A percentile compares a stretch with the other conserved stretches of the same genome.
Conservation (phyloP, 495 filamentous ascomycete species). For the Penicillium canescens region DNA sequence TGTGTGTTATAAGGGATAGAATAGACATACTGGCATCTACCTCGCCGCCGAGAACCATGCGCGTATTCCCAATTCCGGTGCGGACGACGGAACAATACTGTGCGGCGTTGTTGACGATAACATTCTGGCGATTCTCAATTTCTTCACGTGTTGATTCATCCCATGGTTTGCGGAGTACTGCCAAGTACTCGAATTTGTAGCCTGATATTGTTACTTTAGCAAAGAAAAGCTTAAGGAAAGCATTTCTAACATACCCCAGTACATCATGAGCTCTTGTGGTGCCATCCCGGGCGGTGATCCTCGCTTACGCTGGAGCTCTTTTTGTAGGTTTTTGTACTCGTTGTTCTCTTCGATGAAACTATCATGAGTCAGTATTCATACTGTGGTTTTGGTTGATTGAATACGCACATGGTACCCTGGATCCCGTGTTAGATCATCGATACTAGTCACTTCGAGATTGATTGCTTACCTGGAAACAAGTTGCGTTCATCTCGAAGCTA, state of each 20-base stretch:
- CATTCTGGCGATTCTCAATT: slow-evolving; percentile 72
- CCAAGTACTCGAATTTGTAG: slow-evolving; percentile 94
- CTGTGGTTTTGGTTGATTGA: background rate
- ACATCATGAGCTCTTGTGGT: slow-evolving; percentile 66
- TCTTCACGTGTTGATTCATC: slow-evolving; percentile 64
- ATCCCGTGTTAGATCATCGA: slow-evolving; percentile 5
- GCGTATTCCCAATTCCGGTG: slow-evolving; percentile 74
- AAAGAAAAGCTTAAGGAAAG: background rate
- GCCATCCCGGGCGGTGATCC: slow-evolving; percentile 53
- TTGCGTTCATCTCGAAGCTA: slow-evolving; percentile 96
- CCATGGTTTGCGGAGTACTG: slow-evolving; percentile 72
- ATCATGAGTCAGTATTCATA: slow-evolving; percentile 10
- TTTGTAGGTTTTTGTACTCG: slow-evolving; percentile 58
- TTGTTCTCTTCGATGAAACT: slow-evolving; percentile 96
- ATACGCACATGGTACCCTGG: slow-evolving; percentile 76
- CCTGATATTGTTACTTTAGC: slow-evolving; percentile 49
- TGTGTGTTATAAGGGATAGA: background rate
- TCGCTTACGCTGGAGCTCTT: slow-evolving; percentile 52
- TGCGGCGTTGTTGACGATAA: slow-evolving; percentile 78
- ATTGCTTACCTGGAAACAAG: slow-evolving; percentile 74
- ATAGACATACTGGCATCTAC: slow-evolving; percentile 76
- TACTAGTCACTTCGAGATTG: slow-evolving; percentile 9
- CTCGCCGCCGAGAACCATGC: slow-evolving; percentile 84
- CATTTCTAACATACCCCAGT: slow-evolving; percentile 48
- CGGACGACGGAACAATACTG: slow-evolving; percentile 94